phyloP scores from a whole-genome alignment of 2,329 filamentous ascomycete species.

The Neonectria coccinea region DNA sequence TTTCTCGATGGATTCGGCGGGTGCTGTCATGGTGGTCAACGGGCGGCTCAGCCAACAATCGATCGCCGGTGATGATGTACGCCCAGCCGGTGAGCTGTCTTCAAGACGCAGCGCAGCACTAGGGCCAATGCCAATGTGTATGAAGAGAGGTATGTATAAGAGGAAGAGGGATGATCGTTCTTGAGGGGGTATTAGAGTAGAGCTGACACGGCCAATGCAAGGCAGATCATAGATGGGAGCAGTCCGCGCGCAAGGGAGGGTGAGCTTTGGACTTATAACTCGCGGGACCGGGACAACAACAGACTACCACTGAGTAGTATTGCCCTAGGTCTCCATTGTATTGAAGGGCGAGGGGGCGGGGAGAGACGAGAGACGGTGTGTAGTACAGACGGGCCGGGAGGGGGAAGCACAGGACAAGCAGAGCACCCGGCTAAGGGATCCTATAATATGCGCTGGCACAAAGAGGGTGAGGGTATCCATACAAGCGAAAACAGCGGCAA shows the following conservation, averaged over 20 bases:
- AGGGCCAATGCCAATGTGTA: not conserved
- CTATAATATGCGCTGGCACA: constrained; percentile 44
- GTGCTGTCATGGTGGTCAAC: constrained; percentile 44
- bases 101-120: constrained; percentile 2
- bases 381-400: constrained; percentile 36
- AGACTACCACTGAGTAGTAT: constrained; percentile 2
- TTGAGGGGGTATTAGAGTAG: constrained; percentile 6
- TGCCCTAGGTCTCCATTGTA: constrained; percentile 22
- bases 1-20: constrained; percentile 36
- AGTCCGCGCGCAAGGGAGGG: constrained; percentile 25
- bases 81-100: constrained; percentile 36
- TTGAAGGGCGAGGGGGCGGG: constrained; percentile 25
- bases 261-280: constrained; percentile 26
- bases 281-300: constrained; percentile 20
- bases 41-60: constrained; percentile 39
- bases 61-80: constrained; percentile 34
- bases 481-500: constrained; percentile 17
- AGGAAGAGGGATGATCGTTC: not conserved
- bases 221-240: not conserved
- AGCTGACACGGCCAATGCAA: constrained; percentile 3
- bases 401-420: constrained; percentile 38
- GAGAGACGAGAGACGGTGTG: constrained; percentile 30
- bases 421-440: constrained; percentile 35
- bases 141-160: not conserved
- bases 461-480: constrained; percentile 37